Percentiles rank a stretch among this genome's conserved stretches.
Conservation (phyloP, 1,284 basidiomycete species). For the Malassezia pachydermatis region DNA sequence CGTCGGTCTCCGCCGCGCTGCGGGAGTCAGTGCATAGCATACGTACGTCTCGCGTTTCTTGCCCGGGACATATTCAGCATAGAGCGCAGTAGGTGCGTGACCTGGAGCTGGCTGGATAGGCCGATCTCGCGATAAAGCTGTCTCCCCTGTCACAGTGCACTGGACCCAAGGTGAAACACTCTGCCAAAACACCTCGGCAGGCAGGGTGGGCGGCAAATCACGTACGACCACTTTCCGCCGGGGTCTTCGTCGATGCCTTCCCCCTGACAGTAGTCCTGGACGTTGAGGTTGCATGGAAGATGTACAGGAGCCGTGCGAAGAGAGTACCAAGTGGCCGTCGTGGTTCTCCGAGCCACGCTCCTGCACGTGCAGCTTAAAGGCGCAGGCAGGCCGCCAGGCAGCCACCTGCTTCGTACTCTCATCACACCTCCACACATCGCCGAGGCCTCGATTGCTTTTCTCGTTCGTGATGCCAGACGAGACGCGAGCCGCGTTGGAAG, state of each 20-base stretch:
- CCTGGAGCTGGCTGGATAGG: background rate
- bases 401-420: no score
- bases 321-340: no score
- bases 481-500: no score
- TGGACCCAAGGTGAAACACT: constrained; percentile 70
- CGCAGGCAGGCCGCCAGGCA: no score
- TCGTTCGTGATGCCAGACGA: no score
- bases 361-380: no score
- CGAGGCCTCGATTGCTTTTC: no score
- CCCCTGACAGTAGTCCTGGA: background rate
- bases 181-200: constrained; percentile 85
- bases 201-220: constrained; percentile 77
- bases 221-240: constrained; percentile 69
- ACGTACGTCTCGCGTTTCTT: constrained; percentile 13
- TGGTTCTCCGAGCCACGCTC: no score
- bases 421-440: no score
- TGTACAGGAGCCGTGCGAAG: background rate
- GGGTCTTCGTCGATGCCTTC: background rate
- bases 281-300: background rate
- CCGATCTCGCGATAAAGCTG: no score
- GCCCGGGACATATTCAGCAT: constrained; percentile 27
- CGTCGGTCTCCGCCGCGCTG: constrained; percentile 1
- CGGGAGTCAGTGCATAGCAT: background rate
- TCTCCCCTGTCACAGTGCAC: no score
- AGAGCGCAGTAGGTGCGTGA: constrained; percentile 30